Conservation (phyloP, 768 basidiomycete genomes). For the Agaricus blazei region DNA sequence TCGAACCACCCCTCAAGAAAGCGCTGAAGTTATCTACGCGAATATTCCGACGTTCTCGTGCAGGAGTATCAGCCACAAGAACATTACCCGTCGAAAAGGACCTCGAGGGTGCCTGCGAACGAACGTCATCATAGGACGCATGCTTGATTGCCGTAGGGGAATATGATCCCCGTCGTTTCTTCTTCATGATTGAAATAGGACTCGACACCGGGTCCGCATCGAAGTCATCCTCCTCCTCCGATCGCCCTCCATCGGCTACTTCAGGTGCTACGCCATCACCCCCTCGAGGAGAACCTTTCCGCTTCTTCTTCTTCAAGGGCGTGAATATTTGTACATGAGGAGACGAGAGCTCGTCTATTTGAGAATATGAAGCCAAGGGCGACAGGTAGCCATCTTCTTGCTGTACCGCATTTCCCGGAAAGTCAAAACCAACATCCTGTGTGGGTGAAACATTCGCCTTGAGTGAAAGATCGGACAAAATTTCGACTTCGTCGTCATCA, state of each 20-base stretch:
- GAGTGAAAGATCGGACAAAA: constrained; percentile 13
- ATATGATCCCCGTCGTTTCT: constrained; percentile 7
- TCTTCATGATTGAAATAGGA: constrained; percentile 21
- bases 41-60: background rate
- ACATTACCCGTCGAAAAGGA: constrained; percentile 5
- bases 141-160: background rate
- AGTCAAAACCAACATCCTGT: constrained; percentile 33
- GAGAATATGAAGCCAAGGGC: constrained; percentile 54
- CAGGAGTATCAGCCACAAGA: constrained; percentile 6
- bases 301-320: constrained; percentile 12
- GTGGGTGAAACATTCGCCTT: constrained; percentile 21
- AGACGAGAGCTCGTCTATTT: constrained; percentile 64
- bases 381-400: constrained; percentile 85
- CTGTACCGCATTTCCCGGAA: constrained; percentile 41
- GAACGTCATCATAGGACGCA: background rate
- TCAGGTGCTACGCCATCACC: background rate
- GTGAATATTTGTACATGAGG: constrained; percentile 34
- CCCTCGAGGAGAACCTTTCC: constrained; percentile 5
- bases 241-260: background rate
- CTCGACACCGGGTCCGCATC: constrained; percentile 23
- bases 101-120: constrained; percentile 1
- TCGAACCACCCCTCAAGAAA: background rate
- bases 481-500: constrained; percentile 22
- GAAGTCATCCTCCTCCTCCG: constrained; percentile 18
- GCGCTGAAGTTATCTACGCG: background rate